phyloP scores from a whole-genome alignment of 805 yeast species.

The Lipomyces sp. region DNA sequence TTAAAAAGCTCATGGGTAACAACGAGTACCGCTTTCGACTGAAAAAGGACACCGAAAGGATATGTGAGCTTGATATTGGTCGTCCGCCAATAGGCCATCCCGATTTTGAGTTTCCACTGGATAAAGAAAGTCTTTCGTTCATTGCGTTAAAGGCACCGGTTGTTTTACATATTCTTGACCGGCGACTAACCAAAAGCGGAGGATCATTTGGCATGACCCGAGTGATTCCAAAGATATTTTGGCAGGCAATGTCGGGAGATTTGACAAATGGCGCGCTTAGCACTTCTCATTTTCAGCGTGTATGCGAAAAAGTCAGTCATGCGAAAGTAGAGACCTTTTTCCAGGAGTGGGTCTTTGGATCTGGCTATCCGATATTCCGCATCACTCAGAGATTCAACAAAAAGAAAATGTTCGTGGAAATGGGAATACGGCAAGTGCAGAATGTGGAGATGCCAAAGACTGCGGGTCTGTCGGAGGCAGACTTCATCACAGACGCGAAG shows the following conservation, averaged over 20 bases:
- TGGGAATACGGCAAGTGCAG: conserved; percentile 91
- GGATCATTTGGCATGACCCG: conserved; percentile 88
- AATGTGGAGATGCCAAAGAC: conserved; percentile 50
- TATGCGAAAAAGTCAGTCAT: conserved; percentile 93
- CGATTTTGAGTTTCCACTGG: conserved; percentile 60
- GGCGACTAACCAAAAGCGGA: conserved; percentile 94
- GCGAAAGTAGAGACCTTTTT: conserved; percentile 78
- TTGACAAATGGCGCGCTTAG: conserved; percentile 71
- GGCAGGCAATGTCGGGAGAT: conserved; percentile 96
- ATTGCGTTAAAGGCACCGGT: conserved; percentile 78
- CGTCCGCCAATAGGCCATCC: conserved; percentile 79
- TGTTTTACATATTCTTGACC: conserved; percentile 77
- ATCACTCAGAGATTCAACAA: conserved; percentile 91
- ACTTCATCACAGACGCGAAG: conserved; percentile 44
- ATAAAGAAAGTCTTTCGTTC: conserved; percentile 61
- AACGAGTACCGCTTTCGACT: conserved; percentile 77
- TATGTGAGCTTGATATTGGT: conserved; percentile 73
- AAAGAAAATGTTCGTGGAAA: conserved; percentile 88
- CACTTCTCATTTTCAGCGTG: conserved; percentile 80
- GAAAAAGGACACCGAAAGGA: conserved; percentile 58
- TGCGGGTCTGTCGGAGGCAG: conserved; percentile 38
- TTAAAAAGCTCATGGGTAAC: conserved; percentile 69
- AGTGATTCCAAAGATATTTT: conserved; percentile 82
- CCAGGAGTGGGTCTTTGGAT: conserved; percentile 87
- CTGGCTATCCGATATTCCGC: conserved; percentile 84